A percentile compares a stretch with the other conserved stretches of the same genome.
Conservation (phyloP, 768 basidiomycete genomes). For the Mycena leptocephala region DNA sequence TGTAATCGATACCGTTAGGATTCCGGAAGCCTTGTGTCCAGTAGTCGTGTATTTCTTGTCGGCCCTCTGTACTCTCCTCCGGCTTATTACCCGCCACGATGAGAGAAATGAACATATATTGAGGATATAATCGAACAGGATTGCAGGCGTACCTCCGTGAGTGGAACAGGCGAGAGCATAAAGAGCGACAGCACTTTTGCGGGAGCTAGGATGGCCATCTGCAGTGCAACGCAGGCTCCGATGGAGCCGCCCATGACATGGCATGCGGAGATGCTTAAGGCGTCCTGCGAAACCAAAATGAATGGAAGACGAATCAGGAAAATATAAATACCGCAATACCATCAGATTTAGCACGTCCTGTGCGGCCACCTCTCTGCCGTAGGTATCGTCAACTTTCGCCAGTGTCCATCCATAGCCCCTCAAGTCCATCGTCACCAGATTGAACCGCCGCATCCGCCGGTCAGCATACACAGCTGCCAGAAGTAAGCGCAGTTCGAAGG, state of each 20-base stretch:
- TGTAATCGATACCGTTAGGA: constrained; percentile 40
- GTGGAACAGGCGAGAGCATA: constrained; percentile 53
- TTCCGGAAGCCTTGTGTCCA: constrained; percentile 47
- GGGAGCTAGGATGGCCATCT: constrained; percentile 51
- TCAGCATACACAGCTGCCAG: constrained; percentile 52
- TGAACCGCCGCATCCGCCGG: constrained; percentile 53
- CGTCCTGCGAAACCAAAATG: constrained; percentile 44
- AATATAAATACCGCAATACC: constrained; percentile 34
- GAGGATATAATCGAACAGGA: neutral
- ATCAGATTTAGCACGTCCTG: constrained; percentile 55
- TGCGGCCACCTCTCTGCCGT: constrained; percentile 48
- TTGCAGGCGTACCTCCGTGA: constrained; percentile 48
- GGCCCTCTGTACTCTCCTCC: constrained; percentile 49
- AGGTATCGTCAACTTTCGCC: constrained; percentile 45
- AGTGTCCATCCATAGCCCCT: constrained; percentile 52
- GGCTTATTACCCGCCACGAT: too few relatives aligned
- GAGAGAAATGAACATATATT: neutral
- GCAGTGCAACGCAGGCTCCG: constrained; percentile 53
- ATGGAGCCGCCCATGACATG: constrained; percentile 57
- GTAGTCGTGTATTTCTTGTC: constrained; percentile 52
- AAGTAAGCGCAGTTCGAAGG: too few relatives aligned
- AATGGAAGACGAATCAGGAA: too few relatives aligned
- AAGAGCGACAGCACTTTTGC: constrained; percentile 53
- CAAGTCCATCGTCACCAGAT: constrained; percentile 53
- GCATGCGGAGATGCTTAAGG: constrained; percentile 53